Evolutionary conservation across 768 basidiomycete genomes (phyloP), one percentile per base, ranked within the genome.

Genomic region (Lentinula aciculospora): DNA sequence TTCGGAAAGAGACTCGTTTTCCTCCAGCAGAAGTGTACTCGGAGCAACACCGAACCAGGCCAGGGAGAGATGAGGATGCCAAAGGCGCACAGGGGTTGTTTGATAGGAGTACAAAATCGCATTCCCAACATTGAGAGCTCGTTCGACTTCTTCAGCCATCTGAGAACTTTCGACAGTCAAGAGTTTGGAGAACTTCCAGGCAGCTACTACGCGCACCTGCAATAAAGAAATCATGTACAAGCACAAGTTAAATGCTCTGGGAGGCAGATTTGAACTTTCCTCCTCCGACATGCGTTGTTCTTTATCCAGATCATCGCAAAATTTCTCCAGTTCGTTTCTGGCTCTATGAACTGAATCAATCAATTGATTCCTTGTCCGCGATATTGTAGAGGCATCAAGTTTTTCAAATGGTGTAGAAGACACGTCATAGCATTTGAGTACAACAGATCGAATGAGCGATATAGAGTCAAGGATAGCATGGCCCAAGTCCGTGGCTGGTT

Each of bases 41-140:
- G 74, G 74, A 4, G 74, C 62, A 4, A 74, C 70, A 19, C 76
- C 77, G 10, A 77, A 70, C 77, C 77, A 79, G 7, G 72, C 71
- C 17, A 69, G 63, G 2, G 74, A 72, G 17, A 76, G 59, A 21
- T 64, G 74, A 29, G 76, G 77, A 59, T 70, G 66, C 74, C 76
- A 78, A 3, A 78, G 64, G 4, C 74, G 71, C 12, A 69, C 62
- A 7, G 53, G 55, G 2, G 72, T 71, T 23, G 64, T 58, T 29
- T 72, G 68, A 61, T 76, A 71, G 7, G 61, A 61, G 13, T 57
- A 60, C 1, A 69, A 61, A 45, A 74, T 67, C 5, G 65, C 67
- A 58, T 67, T 59, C 1, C 70, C 68, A 8, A 76, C 65, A 21
- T 68, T 63, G 29, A 80, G 60, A 21, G 74, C 75, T 15, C 62